These are phyloP conservation scores for Dryadomyces quercivorus DNA, from an alignment of 2,329 filamentous ascomycete genomes.

Conservation along the genomic window DNA sequence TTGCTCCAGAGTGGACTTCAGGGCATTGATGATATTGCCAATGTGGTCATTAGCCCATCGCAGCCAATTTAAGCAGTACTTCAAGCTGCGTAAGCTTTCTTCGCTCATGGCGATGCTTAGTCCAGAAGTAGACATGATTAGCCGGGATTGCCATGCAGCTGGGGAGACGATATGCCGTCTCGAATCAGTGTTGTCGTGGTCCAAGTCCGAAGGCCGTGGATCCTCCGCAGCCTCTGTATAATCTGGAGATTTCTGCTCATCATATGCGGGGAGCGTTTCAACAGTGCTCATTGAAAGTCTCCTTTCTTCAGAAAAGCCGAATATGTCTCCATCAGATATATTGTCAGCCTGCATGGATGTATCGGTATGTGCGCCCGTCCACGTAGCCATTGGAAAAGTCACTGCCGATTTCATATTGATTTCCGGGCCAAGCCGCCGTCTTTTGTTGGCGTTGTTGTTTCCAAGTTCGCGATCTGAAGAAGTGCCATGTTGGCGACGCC, in stretches of 20 bases:
- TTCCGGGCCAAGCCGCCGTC: constrained; percentile 23
- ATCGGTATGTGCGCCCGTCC: neutral
- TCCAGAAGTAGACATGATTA: constrained; percentile 84
- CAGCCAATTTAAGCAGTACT: constrained; percentile 72
- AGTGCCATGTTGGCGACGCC: constrained; percentile 34
- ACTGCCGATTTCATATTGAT: neutral
- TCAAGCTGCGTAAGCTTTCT: constrained; percentile 70
- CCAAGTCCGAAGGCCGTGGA: neutral
- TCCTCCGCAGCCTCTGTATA: constrained; percentile 48
- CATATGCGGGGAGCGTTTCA: constrained; percentile 74
- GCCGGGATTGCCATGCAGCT: constrained; percentile 60
- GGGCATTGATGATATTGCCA: constrained; percentile 57
- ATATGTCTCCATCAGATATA: constrained; percentile 7
- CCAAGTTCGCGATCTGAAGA: constrained; percentile 28
- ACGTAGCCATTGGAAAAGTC: neutral
- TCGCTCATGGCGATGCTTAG: constrained; percentile 86
- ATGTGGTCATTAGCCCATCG: constrained; percentile 74
- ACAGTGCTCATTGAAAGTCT: constrained; percentile 54
- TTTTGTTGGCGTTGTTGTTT: constrained; percentile 38
- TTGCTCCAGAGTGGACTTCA: constrained; percentile 67
- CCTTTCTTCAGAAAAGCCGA: constrained; percentile 25
- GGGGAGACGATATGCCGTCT: constrained; percentile 3
- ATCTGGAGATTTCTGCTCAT: constrained; percentile 62
- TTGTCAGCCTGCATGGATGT: neutral
- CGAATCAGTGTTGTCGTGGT: neutral